Conservation (phyloP, 2,329 filamentous ascomycete species). For the Calonectria ilicicola region DNA sequence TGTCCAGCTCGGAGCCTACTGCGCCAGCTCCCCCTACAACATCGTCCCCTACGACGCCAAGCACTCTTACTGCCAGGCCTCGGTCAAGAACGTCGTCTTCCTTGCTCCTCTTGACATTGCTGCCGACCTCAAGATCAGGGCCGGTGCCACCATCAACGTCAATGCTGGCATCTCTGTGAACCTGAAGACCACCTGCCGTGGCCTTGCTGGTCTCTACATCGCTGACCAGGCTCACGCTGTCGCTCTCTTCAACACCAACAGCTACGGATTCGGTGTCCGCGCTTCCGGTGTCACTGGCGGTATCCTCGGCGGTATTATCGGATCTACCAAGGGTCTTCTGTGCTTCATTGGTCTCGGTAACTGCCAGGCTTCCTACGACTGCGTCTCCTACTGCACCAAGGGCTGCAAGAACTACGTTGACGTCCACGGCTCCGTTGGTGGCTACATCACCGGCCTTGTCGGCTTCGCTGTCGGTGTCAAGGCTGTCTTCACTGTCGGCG, state of each 20-base stretch:
- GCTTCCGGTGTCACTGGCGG: slow-evolving; percentile 41
- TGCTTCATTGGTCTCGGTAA: slow-evolving; percentile 48
- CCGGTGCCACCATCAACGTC: slow-evolving; percentile 40
- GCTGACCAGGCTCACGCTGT: slow-evolving; percentile 46
- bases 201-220: slow-evolving; percentile 49
- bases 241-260: slow-evolving; percentile 52
- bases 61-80: slow-evolving; percentile 52
- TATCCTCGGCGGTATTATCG: slow-evolving; percentile 41
- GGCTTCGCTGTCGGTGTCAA: slow-evolving; percentile 50
- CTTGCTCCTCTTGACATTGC: slow-evolving; percentile 44
- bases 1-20: slow-evolving; percentile 47
- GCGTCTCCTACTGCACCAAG: slow-evolving; percentile 52
- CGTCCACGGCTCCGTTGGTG: slow-evolving; percentile 45
- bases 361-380: slow-evolving; percentile 49
- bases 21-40: slow-evolving; percentile 50
- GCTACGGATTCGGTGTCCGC: slow-evolving; percentile 45
- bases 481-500: slow-evolving; percentile 44
- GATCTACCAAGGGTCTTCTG: slow-evolving; percentile 36
- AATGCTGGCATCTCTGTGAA: slow-evolving; percentile 42
- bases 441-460: slow-evolving; percentile 42
- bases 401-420: slow-evolving; percentile 55
- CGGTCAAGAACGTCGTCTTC: slow-evolving; percentile 49
- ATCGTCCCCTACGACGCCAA: slow-evolving; percentile 48
- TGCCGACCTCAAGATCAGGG: slow-evolving; percentile 42
- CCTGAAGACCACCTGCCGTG: slow-evolving; percentile 48